phyloP scores from a whole-genome alignment of 2,329 filamentous ascomycete species.

The Elsinoe batatas region DNA sequence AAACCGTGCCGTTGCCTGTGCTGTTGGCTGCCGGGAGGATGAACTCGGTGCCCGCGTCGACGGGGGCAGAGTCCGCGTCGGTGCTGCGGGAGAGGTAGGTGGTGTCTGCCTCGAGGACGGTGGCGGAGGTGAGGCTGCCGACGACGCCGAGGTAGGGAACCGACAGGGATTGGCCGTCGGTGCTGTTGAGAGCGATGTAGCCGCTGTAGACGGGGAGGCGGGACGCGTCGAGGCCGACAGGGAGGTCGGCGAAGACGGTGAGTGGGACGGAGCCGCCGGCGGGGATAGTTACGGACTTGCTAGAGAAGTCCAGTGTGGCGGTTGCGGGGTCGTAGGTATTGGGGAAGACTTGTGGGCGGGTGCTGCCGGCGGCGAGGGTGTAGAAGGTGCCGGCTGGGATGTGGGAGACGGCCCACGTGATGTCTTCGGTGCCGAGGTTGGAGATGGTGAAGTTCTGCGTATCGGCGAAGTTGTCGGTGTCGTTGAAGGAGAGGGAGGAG shows the following conservation, averaged over 20 bases:
- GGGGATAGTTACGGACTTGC: slow-evolving; percentile 15
- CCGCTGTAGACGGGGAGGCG: slow-evolving; percentile 18
- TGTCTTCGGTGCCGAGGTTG: slow-evolving; percentile 41
- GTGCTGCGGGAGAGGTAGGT: slow-evolving; percentile 19
- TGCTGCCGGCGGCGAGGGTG: slow-evolving; percentile 29
- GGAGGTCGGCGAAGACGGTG: slow-evolving; percentile 18
- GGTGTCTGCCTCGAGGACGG: slow-evolving; percentile 21
- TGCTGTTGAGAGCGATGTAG: slow-evolving; percentile 22
- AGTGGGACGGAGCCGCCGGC: slow-evolving; percentile 19
- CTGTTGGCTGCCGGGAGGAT: slow-evolving; percentile 19
- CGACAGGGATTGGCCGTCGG: slow-evolving; percentile 22
- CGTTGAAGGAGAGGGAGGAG: slow-evolving; percentile 54
- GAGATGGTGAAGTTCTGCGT: slow-evolving; percentile 45
- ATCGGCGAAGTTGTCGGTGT: slow-evolving; percentile 47
- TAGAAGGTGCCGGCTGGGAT: slow-evolving; percentile 45
- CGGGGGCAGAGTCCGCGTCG: slow-evolving; percentile 15
- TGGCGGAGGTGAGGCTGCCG: slow-evolving; percentile 18
- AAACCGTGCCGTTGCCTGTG: slow-evolving; percentile 17
- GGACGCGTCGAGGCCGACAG: slow-evolving; percentile 18
- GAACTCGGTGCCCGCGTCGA: slow-evolving; percentile 17
- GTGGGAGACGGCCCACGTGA: slow-evolving; percentile 46
- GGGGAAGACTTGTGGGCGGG: slow-evolving; percentile 18
- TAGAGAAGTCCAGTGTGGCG: slow-evolving; percentile 19
- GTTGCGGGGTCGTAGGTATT: slow-evolving; percentile 17
- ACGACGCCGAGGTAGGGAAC: slow-evolving; percentile 28